Base-by-base conservation (phyloP, 345 rosid species). In the Sisymbrium irio region DNA sequence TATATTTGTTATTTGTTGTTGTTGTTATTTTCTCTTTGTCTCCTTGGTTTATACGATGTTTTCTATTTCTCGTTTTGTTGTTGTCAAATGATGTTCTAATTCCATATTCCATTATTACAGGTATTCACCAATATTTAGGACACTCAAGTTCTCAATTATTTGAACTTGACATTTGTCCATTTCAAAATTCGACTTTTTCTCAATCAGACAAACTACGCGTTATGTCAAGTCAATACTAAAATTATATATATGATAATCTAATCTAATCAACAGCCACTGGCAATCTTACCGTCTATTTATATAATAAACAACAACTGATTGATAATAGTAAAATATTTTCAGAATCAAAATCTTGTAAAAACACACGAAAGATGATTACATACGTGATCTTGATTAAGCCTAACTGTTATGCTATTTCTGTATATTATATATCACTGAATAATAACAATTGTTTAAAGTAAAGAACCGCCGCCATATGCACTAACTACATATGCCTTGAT, bases 381-480 rank as follows among this genome's bases (percentile, higher is more conserved):
- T 55, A 18, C 63, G 14, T 69, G 74, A 35, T 47, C 56, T 4
- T 22, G 20, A 20, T 57, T 15, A 44, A 58, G 7, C 45, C 19
- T 4, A 59, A 47, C 5, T 36, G 36, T 22, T 59, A 30, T 41
- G 39, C 55, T 60, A 25, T 47, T 33, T 47, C 14, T 35, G 56
- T 14, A 46, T 67, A 40, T 37, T 60, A 50, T 22, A 47, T 22
- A 36, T 59, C 57, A 70, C 40, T 37, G 50, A 71, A 37, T 61
- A 50, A 25, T 39, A 51, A 50, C 61, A 71, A 51, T 39, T 65
- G 13, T 64, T 45, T 46, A 56, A 22, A 20, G 41, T 56, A 45
- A 22, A 56, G 50, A 65, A 35, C 49, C 71, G 72, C 72, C 77
- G 77, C 77, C 77, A 56, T 65, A 47, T 65, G 77, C 77, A 74